Conservation (phyloP, 768 basidiomycete genomes). For the Auricularia heimuer region DNA sequence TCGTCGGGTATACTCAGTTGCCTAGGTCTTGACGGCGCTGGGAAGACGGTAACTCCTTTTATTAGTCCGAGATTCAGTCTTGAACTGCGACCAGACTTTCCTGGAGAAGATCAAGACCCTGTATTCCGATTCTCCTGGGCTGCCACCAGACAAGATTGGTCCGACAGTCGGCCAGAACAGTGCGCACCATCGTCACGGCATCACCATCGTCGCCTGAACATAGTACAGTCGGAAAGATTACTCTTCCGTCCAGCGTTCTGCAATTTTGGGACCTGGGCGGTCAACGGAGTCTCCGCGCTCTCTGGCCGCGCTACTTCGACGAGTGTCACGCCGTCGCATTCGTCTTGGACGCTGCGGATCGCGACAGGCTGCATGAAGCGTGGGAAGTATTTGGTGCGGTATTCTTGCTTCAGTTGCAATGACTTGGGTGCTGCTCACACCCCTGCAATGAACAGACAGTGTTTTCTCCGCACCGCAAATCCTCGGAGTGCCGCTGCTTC, state of each 20-base stretch:
- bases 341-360: conserved; percentile 88
- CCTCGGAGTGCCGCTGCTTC: conserved; percentile 78
- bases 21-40: conserved; percentile 63
- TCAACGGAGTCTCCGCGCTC: conserved; percentile 84
- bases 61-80: not conserved
- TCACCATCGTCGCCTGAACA: not conserved
- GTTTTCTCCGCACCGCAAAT: conserved; percentile 87
- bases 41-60: conserved; percentile 60
- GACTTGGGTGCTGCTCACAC: conserved; percentile 9
- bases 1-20: not conserved
- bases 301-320: conserved; percentile 92
- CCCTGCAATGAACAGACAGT: conserved; percentile 43
- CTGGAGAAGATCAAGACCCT: conserved; percentile 91
- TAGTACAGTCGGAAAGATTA: conserved; percentile 76
- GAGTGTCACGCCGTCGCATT: conserved; percentile 97
- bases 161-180: conserved; percentile 98
- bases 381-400: conserved; percentile 94
- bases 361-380: conserved; percentile 80
- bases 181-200: conserved; percentile 26
- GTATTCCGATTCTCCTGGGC: conserved; percentile 77
- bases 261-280: conserved; percentile 98
- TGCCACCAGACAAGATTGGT: conserved; percentile 87
- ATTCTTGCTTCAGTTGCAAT: not conserved
- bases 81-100: conserved; percentile 45
- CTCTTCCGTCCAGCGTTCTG: conserved; percentile 84